Evolutionary conservation across 2,329 filamentous ascomycete species (phyloP), one percentile per base, ranked within the genome.

Genomic region (Penicillium crustosum): DNA sequence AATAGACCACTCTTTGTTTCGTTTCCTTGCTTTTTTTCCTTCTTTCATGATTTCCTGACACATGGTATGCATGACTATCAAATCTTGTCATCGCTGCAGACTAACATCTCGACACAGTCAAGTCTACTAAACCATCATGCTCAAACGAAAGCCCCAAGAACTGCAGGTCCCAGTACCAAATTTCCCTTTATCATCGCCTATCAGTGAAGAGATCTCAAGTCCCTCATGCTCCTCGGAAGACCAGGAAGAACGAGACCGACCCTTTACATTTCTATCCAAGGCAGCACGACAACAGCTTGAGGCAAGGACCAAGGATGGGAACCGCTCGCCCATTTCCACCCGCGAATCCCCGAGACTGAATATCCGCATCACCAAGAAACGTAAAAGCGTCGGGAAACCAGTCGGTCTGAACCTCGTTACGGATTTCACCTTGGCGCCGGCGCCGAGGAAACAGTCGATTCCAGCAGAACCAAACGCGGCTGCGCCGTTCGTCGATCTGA

Each of bases 111-210:
- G 17, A 55, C 39, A 33, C 8, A 51, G 38, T 43, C n/a, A 17
- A 53, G 33, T 43, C 35, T 12, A 52, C 27, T 35, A 29, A 38
- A 31, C 50, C 31, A 41, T 21, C n/a, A 70, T 72, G 70, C 39
- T 50, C 35, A 68, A 61, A 48, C 61, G 59, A 38, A 68, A 63
- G 19, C 63, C 64, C 27, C 61, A 67, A n/a, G 60, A 64, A 9
- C 66, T 75, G 19, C 70, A 63, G 38, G 73, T 70, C 10, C 73
- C 63, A 27, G 59, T 70, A 17, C 75, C 74, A 21, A 72, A 64
- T 19, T 78, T 79, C 47, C 77, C 77, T 13, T 62, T 79, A 19
- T 77, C 76, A 2, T 79, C 77, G 12, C 77, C 77, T 0, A 79
- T 78, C 56, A 73, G 62, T 21, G 77, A 78, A 52, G 77, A 79